Evolutionary conservation across 352 stramenopile genomes (phyloP).

Genomic region (Globisporangium sylvaticum): DNA sequence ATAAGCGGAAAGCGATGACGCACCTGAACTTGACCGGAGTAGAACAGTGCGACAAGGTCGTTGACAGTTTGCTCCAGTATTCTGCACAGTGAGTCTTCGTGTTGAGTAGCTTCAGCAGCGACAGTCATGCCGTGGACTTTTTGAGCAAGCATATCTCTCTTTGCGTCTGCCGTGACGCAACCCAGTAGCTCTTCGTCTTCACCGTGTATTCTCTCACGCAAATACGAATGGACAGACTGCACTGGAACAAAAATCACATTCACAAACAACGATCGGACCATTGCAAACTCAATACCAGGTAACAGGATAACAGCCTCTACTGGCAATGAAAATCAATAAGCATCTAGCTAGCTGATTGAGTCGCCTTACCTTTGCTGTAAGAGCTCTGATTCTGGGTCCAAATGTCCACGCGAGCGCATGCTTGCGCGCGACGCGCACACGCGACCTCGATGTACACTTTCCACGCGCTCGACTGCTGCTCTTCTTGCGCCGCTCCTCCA

Average conservation of each 20-base stretch:
- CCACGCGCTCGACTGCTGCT: slow-evolving; percentile 3
- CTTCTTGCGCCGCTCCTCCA: background rate
- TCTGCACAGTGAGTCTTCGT: background rate
- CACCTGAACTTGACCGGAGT: slow-evolving; percentile 11
- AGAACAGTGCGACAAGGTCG: slow-evolving; percentile 6
- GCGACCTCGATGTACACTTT: slow-evolving; percentile 12
- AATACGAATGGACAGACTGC: slow-evolving; percentile 20
- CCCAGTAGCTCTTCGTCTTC: slow-evolving; percentile 9
- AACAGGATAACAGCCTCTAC: background rate
- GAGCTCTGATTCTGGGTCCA: background rate
- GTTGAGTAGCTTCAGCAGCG: slow-evolving; percentile 9
- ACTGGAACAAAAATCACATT: slow-evolving; percentile 22
- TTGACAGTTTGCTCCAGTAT: background rate
- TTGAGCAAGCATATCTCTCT: background rate
- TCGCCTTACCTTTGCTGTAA: slow-evolving; percentile 6
- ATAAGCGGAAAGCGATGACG: background rate
- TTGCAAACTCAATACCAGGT: background rate
- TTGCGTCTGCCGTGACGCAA: background rate
- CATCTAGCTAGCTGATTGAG: background rate
- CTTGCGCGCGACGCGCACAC: slow-evolving; percentile 4
- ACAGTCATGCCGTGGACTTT: background rate
- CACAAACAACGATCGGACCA: background rate
- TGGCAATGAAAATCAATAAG: background rate
- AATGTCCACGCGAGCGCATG: slow-evolving; percentile 9
- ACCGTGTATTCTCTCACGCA: slow-evolving; percentile 9